Percentiles rank a stretch among this genome's conserved stretches.
phyloP scores from a whole-genome alignment of 257 asterid genomes.

The Linderniella brevidens region DNA sequence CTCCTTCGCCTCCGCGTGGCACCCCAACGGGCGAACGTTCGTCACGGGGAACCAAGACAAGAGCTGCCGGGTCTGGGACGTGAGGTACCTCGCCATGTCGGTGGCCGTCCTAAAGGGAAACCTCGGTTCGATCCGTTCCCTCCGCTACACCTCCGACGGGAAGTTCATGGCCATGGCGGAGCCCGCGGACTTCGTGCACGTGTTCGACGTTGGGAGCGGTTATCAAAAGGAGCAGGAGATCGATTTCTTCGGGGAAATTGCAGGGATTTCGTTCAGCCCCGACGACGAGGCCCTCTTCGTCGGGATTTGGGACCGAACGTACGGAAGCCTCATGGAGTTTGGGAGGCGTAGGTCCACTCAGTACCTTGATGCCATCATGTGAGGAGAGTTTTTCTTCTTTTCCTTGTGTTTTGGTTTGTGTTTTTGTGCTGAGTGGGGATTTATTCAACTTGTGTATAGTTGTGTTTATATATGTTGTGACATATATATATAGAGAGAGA shows the following conservation, averaged over 20 bases:
- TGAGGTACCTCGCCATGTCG: slow-evolving; percentile 49
- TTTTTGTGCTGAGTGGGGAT: too few species aligned
- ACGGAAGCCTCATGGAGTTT: slow-evolving; percentile 81
- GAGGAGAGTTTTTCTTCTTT: slow-evolving; percentile 3
- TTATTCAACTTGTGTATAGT: too few species aligned
- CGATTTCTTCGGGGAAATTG: slow-evolving; percentile 91
- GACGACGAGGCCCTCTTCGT: slow-evolving; percentile 72
- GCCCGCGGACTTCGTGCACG: slow-evolving; percentile 87
- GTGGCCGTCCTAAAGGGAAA: slow-evolving; percentile 57
- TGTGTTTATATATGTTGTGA: too few species aligned
- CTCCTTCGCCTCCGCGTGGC: slow-evolving; percentile 96
- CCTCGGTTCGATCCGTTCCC: slow-evolving; percentile 79
- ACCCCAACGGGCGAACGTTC: slow-evolving; percentile 68
- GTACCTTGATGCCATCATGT: slow-evolving; percentile 42
- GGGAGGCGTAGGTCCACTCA: slow-evolving; percentile 53
- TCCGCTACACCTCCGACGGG: slow-evolving; percentile 81
- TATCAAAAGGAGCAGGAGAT: slow-evolving; percentile 72
- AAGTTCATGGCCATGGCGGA: slow-evolving; percentile 95
- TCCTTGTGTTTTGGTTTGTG: too few species aligned
- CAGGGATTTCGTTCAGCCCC: slow-evolving; percentile 85
- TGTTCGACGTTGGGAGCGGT: slow-evolving; percentile 58
- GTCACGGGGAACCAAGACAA: slow-evolving; percentile 97
- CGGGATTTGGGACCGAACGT: slow-evolving; percentile 91
- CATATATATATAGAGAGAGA: too few species aligned
- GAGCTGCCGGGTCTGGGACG: slow-evolving; percentile 82